Evolutionary conservation across 148 eudicot genomes (phyloP).

Genomic region (Limonium bicolor): DNA sequence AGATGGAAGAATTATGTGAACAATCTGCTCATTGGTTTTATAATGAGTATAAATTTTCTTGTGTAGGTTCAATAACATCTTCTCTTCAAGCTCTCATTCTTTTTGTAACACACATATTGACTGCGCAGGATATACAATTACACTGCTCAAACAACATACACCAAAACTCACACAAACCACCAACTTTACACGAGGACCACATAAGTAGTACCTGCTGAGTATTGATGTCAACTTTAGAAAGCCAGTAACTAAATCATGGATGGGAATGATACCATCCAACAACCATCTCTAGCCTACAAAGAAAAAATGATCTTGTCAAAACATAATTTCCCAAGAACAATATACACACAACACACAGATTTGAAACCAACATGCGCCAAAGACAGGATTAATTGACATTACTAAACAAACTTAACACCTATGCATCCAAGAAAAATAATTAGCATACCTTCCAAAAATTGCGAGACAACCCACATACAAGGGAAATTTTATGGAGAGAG

Average conservation of each 20-base stretch:
- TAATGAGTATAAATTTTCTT: conserved; percentile 93
- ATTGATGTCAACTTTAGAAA: conserved; percentile 61
- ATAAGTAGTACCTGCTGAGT: conserved; percentile 39
- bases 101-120: conserved; percentile 29
- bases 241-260: conserved; percentile 74
- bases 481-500: too few relatives aligned
- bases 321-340: neutral
- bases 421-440: too few relatives aligned
- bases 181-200: neutral
- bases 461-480: too few relatives aligned
- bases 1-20: conserved; percentile 38
- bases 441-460: too few relatives aligned
- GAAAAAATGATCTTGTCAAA: neutral
- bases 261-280: conserved; percentile 70
- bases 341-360: neutral
- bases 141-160: neutral
- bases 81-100: conserved; percentile 97
- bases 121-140: neutral
- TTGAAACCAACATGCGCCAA: neutral
- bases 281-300: conserved; percentile 49
- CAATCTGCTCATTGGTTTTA: conserved; percentile 94
- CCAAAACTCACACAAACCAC: neutral
- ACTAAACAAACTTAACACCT: too few relatives aligned
- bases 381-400: too few relatives aligned
- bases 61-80: conserved; percentile 92